Evolutionary conservation across 2,329 filamentous ascomycete species (phyloP).

Genomic region (Penicillium sp.): DNA sequence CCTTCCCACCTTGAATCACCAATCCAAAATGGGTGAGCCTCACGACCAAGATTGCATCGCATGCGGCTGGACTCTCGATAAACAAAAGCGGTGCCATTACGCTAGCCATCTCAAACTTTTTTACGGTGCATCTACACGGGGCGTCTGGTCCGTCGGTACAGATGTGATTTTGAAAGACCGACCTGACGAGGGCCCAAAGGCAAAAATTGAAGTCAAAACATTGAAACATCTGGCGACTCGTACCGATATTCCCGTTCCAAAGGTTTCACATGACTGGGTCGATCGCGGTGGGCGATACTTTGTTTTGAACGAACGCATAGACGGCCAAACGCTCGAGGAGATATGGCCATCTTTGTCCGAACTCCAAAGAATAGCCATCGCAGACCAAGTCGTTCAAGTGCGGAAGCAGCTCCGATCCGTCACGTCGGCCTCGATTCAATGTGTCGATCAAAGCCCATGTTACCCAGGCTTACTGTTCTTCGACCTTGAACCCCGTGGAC

Average conservation of each 20-base stretch:
- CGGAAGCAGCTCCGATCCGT: slow-evolving; percentile 11
- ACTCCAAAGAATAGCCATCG: slow-evolving; percentile 9
- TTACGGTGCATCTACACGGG: slow-evolving; percentile 10
- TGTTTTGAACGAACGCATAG: slow-evolving; percentile 14
- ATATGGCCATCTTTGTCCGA: slow-evolving; percentile 15
- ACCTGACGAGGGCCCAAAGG: slow-evolving; percentile 16
- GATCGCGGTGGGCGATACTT: slow-evolving; percentile 17
- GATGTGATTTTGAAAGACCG: slow-evolving; percentile 21
- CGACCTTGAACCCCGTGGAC: slow-evolving; percentile 9
- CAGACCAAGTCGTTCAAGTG: slow-evolving; percentile 15
- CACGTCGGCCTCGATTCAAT: slow-evolving; percentile 16
- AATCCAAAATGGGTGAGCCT: background rate
- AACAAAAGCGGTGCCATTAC: slow-evolving; percentile 14
- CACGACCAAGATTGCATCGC: slow-evolving; percentile 2
- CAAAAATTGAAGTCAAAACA: slow-evolving; percentile 14
- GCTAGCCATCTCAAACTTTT: slow-evolving; percentile 19
- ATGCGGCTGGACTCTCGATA: slow-evolving; percentile 11
- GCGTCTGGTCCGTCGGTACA: slow-evolving; percentile 18
- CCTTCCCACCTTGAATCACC: too few species aligned
- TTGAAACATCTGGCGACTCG: slow-evolving; percentile 8
- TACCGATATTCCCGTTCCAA: slow-evolving; percentile 14
- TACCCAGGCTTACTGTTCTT: slow-evolving; percentile 13
- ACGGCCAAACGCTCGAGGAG: slow-evolving; percentile 15
- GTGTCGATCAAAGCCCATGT: slow-evolving; percentile 13
- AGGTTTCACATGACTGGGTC: slow-evolving; percentile 19